Conservation (phyloP, 208 protist species). For the Kentomonas sorsogonicus region DNA sequence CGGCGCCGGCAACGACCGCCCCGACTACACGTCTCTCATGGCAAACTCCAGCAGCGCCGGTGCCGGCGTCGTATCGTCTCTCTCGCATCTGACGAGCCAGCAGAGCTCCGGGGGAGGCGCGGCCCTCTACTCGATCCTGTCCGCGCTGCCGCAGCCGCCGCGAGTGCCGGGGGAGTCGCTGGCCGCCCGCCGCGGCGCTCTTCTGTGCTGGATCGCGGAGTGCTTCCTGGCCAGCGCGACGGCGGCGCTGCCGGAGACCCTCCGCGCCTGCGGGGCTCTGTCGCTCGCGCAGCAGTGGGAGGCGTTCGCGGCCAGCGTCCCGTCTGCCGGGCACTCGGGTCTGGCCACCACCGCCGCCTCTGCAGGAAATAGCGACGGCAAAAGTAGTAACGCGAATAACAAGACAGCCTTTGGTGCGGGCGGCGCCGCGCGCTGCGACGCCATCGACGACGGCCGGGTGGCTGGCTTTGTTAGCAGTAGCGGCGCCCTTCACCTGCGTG, state of each 20-base stretch:
- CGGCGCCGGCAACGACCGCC: background rate
- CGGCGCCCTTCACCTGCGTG: constrained; percentile 19
- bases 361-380: too few relatives aligned
- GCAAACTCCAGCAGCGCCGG: background rate
- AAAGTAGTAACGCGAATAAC: too few relatives aligned
- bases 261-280: constrained; percentile 24
- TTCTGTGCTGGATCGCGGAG: constrained; percentile 36
- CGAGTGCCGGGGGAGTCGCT: constrained; percentile 18
- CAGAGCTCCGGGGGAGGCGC: constrained; percentile 12
- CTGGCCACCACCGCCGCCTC: too few relatives aligned
- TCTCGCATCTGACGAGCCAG: too few relatives aligned
- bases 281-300: constrained; percentile 42
- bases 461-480: constrained; percentile 18
- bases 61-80: too few relatives aligned
- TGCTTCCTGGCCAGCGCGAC: constrained; percentile 21
- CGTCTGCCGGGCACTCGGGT: too few relatives aligned
- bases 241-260: constrained; percentile 14
- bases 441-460: too few relatives aligned
- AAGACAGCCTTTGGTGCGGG: too few relatives aligned
- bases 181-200: constrained; percentile 11
- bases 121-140: constrained; percentile 36
- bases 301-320: too few relatives aligned
- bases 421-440: too few relatives aligned
- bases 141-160: constrained; percentile 16
- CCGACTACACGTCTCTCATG: background rate